phyloP scores from a whole-genome alignment of 2,329 filamentous ascomycete genomes.

The Pseudocercospora crystallina region DNA sequence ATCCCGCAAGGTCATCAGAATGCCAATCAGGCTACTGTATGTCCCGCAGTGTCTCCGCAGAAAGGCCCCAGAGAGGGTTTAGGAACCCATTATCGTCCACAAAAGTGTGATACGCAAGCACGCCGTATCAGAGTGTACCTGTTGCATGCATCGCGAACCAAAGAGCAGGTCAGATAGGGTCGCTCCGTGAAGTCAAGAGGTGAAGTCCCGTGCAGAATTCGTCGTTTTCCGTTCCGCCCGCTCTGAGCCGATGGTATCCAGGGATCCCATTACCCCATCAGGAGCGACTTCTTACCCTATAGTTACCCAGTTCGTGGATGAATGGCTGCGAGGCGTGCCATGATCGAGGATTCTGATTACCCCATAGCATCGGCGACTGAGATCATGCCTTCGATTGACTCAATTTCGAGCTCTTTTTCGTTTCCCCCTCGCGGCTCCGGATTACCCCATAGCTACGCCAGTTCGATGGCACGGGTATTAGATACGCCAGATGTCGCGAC shows the following conservation, averaged over 20 bases:
- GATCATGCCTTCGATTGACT: too few relatives aligned
- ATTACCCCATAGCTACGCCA: slow-evolving; percentile 7
- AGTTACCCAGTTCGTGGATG: neutral
- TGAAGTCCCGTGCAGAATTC: slow-evolving; percentile 2
- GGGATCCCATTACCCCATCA: slow-evolving; percentile 6
- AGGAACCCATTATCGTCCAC: slow-evolving; percentile 4
- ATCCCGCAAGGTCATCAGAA: neutral
- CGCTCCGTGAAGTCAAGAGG: slow-evolving; percentile 9
- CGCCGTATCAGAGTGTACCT: neutral
- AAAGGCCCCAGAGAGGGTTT: slow-evolving; percentile 13
- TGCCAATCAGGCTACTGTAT: slow-evolving; percentile 6
- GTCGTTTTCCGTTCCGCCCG: slow-evolving; percentile 10
- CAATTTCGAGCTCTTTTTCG: too few relatives aligned
- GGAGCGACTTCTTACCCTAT: slow-evolving; percentile 10
- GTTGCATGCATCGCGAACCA: slow-evolving; percentile 2
- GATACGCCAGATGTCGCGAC: too few relatives aligned
- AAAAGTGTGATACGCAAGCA: neutral
- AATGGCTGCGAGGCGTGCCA: neutral
- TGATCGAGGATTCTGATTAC: slow-evolving; percentile 1
- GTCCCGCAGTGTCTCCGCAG: slow-evolving; percentile 2
- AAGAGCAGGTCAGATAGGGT: slow-evolving; percentile 8
- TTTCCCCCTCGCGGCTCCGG: neutral
- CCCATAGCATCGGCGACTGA: neutral
- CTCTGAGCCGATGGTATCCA: slow-evolving; percentile 12
- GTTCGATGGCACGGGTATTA: too few relatives aligned